Percentiles rank a stretch among this genome's conserved stretches.
phyloP scores from a whole-genome alignment of 129 eudicot species.

The sunflower (Helianthus annuus) region HanXRQr2.0-SUNRISE NC_035441.2:62088795-62089294 shows the following conservation, averaged over 20 bases:
- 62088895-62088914: too few relatives aligned
- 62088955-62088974: too few relatives aligned
- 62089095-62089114: constrained; percentile 45
- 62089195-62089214: not conserved
- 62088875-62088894: not conserved
- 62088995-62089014: constrained; percentile 35
- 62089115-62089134: constrained; percentile 19
- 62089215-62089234: too few relatives aligned
- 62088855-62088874: constrained; percentile 46
- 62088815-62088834: constrained; percentile 79
- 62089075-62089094: constrained; percentile 79
- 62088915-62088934: too few relatives aligned
- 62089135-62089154: constrained; percentile 51
- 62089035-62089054: constrained; percentile 97
- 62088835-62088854: constrained; percentile 84
- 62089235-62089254: too few relatives aligned
- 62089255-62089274: too few relatives aligned
- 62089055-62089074: constrained; percentile 83
- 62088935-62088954: too few relatives aligned
- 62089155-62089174: constrained; percentile 42
- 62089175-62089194: not conserved
- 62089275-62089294: too few relatives aligned
- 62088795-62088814: constrained; percentile 90
- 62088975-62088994: not conserved
- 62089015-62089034: constrained; percentile 88